Evolutionary conservation across 1,139 yeast species (phyloP).

Genomic region (Saccharomycopsis phalli): DNA sequence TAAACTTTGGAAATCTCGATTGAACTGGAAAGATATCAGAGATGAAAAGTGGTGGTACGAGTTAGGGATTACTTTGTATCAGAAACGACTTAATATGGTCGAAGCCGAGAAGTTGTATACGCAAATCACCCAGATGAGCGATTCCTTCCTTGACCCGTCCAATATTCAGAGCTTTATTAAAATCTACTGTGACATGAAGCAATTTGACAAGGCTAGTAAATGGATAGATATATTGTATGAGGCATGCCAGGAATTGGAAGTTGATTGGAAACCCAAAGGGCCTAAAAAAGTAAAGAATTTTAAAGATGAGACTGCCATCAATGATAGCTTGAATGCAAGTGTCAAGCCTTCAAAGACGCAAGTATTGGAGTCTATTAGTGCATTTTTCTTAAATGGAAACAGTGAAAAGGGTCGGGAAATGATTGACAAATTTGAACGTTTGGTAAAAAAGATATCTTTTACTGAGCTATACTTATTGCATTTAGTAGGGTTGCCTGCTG

Average conservation of each 20-base stretch:
- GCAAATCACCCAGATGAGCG: neutral
- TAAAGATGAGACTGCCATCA: neutral
- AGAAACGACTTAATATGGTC: neutral
- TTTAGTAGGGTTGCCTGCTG: neutral
- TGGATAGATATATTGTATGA: neutral
- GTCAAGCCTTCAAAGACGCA: neutral
- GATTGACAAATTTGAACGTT: neutral
- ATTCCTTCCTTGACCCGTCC: neutral
- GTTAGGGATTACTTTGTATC: conserved; percentile 1
- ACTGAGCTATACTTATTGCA: neutral
- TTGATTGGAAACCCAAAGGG: neutral
- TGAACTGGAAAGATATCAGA: conserved; percentile 5
- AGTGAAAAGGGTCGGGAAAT: neutral
- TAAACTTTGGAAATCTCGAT: neutral
- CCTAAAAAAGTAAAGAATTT: neutral
- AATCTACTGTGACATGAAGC: conserved; percentile 1
- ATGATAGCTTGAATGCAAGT: neutral
- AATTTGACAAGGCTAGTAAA: neutral
- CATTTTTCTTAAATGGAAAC: conserved; percentile 1
- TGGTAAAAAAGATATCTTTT: neutral
- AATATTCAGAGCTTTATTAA: neutral
- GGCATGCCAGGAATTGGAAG: neutral
- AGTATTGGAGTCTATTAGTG: neutral
- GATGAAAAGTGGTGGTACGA: conserved; percentile 6
- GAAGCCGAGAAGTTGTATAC: neutral